Evolutionary conservation across 192 early-diverging fungal species (phyloP), one percentile per base, ranked within the genome.

Genomic region (Rhizophagus clarus): DNA sequence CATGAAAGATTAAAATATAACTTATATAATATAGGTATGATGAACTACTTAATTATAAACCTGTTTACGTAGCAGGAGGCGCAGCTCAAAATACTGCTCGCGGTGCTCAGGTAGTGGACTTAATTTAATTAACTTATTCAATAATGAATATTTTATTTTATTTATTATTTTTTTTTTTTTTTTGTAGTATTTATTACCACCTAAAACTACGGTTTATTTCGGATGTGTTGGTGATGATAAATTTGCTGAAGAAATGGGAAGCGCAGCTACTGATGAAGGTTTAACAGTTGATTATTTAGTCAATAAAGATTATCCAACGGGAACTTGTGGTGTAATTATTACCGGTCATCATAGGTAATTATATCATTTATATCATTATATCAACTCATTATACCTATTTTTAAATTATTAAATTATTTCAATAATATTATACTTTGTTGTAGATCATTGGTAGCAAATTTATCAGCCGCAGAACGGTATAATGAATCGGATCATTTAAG

Each of bases 31-130:
- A 11, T 74, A 87, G 89, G 77, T 96, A 94, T 84, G 88, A 92
- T 68, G 96, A 97, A 72, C 88, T 99, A 74, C 89, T 95, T 40
- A 82, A 88, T 40, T 87, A 89, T 81, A 88, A 91, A 6, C 93
- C 95, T 76, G 87, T 88, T 80, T 97, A 96, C 87, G 94, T 96
- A 81, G 96, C 97, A 61, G 98, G 98, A 68, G 98, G 98, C 81
- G 97, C 98, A 37, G 91, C 95, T 56, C 98, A 99, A 85, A 99
- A 99, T 93, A 88, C 96, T 68, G 89, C 96, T 73, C 93, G 98
- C 76, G 94, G 93, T 79, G 95, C 93, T 32, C 94, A 91, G 79
- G 82, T 83, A 82, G 14, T 47, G 10, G 12, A 45, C 12, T 45
- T 12, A 45, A 45, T 45, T 45, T 7, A 73, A 73, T 28, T 31